Evolutionary conservation across 2,329 filamentous ascomycete genomes (phyloP).

Genomic region (Thielaviopsis euricoi): DNA sequence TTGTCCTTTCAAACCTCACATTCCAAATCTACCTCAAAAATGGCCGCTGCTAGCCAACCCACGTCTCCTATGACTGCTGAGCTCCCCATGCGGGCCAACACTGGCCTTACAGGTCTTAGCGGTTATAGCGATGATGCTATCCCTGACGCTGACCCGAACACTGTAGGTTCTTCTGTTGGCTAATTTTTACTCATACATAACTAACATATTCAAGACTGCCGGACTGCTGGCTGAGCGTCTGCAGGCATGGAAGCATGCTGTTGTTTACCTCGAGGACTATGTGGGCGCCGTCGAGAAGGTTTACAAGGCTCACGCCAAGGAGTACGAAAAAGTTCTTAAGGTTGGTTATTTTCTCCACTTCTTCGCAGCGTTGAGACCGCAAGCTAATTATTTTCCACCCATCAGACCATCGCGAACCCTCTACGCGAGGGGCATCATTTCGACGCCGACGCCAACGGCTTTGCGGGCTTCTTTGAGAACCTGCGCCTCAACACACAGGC

Average conservation of each 20-base stretch:
- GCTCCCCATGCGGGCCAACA: conserved; percentile 4
- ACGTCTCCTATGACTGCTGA: conserved; percentile 4
- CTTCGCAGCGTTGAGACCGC: not conserved
- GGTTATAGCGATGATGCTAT: conserved; percentile 39
- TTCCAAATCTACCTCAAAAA: not conserved
- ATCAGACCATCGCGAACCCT: conserved; percentile 64
- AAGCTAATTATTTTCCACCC: not conserved
- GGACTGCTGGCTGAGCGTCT: conserved; percentile 72
- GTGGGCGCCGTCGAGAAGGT: conserved; percentile 71
- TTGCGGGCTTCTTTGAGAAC: conserved; percentile 86
- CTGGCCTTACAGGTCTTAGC: conserved; percentile 18
- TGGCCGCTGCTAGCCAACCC: conserved; percentile 4
- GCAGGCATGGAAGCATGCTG: conserved; percentile 90
- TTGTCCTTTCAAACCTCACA: conserved; percentile 10
- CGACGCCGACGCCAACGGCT: conserved; percentile 70
- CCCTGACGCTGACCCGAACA: conserved; percentile 40
- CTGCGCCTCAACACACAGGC: conserved; percentile 84
- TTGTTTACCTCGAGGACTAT: conserved; percentile 83
- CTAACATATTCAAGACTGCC: conserved; percentile 38
- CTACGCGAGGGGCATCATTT: conserved; percentile 87
- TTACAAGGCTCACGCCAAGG: conserved; percentile 71
- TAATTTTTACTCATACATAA: not conserved
- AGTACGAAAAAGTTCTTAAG: conserved; percentile 91
- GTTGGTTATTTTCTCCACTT: conserved; percentile 24
- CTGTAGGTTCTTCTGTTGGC: conserved; percentile 26